Evolutionary conservation across 2,329 filamentous ascomycete genomes (phyloP).

Genomic region (Penicillium sp.): DNA sequence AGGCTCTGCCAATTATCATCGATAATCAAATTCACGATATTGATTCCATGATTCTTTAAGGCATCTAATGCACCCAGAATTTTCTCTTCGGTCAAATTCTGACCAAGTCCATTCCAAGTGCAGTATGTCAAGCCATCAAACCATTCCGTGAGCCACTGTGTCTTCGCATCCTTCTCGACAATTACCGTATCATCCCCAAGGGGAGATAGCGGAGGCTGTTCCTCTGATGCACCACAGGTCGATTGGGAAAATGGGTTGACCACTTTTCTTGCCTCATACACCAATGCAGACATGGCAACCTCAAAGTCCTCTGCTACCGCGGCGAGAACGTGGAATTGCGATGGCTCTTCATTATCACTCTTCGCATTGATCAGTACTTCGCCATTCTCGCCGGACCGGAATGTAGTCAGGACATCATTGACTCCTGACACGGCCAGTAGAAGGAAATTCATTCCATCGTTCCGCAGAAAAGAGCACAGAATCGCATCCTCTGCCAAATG

Average conservation of each 20-base stretch:
- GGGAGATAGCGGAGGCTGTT: conserved; percentile 31
- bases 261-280: conserved; percentile 81
- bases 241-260: conserved; percentile 40
- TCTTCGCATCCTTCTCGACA: conserved; percentile 44
- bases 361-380: conserved; percentile 67
- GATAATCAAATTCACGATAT: conserved; percentile 83
- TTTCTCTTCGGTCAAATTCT: conserved; percentile 77
- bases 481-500: conserved; percentile 75
- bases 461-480: conserved; percentile 73
- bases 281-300: conserved; percentile 72
- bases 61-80: conserved; percentile 73
- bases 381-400: conserved; percentile 66
- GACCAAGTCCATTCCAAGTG: conserved; percentile 93
- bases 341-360: conserved; percentile 65
- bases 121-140: conserved; percentile 93
- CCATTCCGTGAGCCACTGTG: conserved; percentile 78
- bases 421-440: conserved; percentile 76
- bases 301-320: conserved; percentile 74
- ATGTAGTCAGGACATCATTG: conserved; percentile 67
- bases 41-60: conserved; percentile 70
- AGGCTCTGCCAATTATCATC: conserved; percentile 96
- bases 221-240: conserved; percentile 10
- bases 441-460: conserved; percentile 72
- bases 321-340: conserved; percentile 65
- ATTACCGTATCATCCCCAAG: conserved; percentile 43